Evolutionary conservation across 2,329 filamentous ascomycete species (phyloP).

Genomic region (Phialophora chinensis): DNA sequence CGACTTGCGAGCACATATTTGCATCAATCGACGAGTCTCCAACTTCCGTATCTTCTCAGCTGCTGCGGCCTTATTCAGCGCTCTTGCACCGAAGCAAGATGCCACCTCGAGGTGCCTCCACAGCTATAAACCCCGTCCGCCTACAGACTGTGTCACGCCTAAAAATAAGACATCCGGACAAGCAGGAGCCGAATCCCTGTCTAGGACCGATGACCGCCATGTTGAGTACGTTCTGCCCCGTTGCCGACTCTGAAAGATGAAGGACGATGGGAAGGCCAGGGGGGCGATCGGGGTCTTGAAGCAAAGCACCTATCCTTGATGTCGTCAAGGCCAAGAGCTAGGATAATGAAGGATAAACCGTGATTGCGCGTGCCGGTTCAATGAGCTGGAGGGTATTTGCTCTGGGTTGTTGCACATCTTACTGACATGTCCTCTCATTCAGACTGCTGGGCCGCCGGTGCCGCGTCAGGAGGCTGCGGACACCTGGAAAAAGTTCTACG

Average conservation of each 20-base stretch:
- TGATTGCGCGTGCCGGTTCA: neutral
- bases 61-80: neutral
- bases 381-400: neutral
- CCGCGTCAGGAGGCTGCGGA: constrained; percentile 61
- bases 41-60: neutral
- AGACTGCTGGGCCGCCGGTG: constrained; percentile 53
- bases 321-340: neutral
- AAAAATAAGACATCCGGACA: constrained; percentile 68
- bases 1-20: neutral
- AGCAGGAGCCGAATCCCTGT: constrained; percentile 68
- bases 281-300: neutral
- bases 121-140: constrained; percentile 53
- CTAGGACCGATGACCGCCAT: constrained; percentile 70
- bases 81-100: constrained; percentile 41
- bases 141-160: constrained; percentile 60
- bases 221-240: constrained; percentile 59
- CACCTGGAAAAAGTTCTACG: constrained; percentile 66
- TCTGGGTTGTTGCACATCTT: constrained; percentile 1
- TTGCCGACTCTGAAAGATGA: neutral
- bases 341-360: neutral
- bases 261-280: too few relatives aligned
- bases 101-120: constrained; percentile 53
- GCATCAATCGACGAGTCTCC: neutral
- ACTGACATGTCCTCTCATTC: constrained; percentile 22
- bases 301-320: neutral